Conservation (phyloP, 75 land plant genomes). For the Pinus taeda region DNA sequence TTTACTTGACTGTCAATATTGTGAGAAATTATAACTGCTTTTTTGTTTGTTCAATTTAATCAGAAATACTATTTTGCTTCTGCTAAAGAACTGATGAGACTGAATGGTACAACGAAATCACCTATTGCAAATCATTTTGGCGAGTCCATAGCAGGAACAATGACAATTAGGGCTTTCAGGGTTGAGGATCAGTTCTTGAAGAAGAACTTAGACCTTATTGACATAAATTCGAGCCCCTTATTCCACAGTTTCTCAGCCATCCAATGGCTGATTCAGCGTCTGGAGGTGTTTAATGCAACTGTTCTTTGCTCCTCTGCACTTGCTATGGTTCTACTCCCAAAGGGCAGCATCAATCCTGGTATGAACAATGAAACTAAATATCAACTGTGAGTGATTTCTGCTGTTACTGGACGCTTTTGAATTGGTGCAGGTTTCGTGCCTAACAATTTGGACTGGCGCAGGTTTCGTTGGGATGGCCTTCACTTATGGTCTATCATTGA, state of each 20-base stretch:
- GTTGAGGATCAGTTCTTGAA: slow-evolving; percentile 21
- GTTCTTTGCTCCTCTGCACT: too few relatives aligned
- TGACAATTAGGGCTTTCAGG: slow-evolving; percentile 43
- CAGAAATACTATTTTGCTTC: slow-evolving; percentile 36
- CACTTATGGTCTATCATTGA: slow-evolving; percentile 39
- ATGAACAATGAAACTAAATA: neutral
- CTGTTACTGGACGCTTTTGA: neutral
- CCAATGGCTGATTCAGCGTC: slow-evolving; percentile 37
- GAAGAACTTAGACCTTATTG: slow-evolving; percentile 30
- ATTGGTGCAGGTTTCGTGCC: too few relatives aligned
- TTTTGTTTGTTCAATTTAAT: neutral
- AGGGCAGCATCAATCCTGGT: too few relatives aligned
- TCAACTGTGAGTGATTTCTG: neutral
- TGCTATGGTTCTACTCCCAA: too few relatives aligned
- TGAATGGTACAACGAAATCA: slow-evolving; percentile 44
- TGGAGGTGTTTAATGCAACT: too few relatives aligned
- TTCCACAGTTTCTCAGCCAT: slow-evolving; percentile 37
- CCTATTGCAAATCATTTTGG: slow-evolving; percentile 36
- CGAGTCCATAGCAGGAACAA: slow-evolving; percentile 35
- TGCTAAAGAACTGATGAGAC: slow-evolving; percentile 37
- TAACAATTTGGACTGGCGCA: neutral
- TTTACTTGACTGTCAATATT: too few relatives aligned
- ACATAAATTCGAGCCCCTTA: slow-evolving; percentile 28
- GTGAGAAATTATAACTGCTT: neutral
- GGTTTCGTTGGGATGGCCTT: slow-evolving; percentile 48